Base-by-base conservation (phyloP, 2,329 filamentous ascomycete species). In the Cadophora sp. region DNA sequence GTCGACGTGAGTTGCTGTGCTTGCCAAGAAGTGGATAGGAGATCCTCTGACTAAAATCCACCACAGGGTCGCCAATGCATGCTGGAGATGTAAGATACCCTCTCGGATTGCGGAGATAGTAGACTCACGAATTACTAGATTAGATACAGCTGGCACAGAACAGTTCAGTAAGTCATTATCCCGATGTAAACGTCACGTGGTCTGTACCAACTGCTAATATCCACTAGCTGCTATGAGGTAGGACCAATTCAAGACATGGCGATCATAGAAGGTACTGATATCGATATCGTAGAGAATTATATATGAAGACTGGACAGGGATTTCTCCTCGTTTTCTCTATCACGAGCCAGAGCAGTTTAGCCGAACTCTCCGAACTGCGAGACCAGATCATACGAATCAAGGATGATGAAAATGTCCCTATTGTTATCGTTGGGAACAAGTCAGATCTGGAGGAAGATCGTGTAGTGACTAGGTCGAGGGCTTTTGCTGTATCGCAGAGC, bases 311-410 rank as follows among this genome's bases (percentile, higher is more conserved):
- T 71, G 90, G 89, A 70, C 89, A 92, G 81, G 90, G 90, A 14
- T 92, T 92, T 77, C 85, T 92, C 61, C 85, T 92, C 47, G 90
- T 92, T 70, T 92, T 92, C 80, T 90, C 87, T 73, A 92, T 92
- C 73, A 92, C 90, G 48, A 90, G 87, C 75, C 84, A 86, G 75
- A 89, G 87, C 69, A 91, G 88, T 56, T 82, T 92, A 43, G 84
- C 87, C 74, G 90, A 92, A 77, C 83, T 92, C n/a, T 83, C 86
- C 72, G 89, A 91, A 74, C 83, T 92, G 43, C 87, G 89, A 71
- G 89, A 92, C 76, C 89, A 91, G 76, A 92, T 92, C 71, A 86
- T 89, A 65, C 88, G 89, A 47, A 91, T 91, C 77, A 92, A 92
- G 79, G 87, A 90, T 77, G 87, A 90, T 77, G 86, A 89, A 61